phyloP scores from a whole-genome alignment of 768 basidiomycete genomes.

The Flagelloscypha sp. region DNA sequence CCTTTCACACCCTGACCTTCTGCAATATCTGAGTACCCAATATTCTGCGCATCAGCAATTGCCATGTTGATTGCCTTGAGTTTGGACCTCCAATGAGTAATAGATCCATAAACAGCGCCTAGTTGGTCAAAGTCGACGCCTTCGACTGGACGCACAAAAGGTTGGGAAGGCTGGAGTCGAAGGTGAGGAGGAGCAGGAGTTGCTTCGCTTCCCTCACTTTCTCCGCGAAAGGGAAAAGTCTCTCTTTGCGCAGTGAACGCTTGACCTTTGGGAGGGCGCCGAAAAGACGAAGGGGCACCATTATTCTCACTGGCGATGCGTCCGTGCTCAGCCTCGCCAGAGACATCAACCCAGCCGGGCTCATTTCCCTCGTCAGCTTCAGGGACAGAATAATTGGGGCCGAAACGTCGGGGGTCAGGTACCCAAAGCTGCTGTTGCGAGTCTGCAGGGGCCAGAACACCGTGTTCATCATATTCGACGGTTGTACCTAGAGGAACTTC shows the following conservation, averaged over 20 bases:
- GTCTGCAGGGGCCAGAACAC: slow-evolving; percentile 34
- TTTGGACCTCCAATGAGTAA: slow-evolving; percentile 59
- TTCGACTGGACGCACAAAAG: slow-evolving; percentile 69
- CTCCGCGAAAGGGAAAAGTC: slow-evolving; percentile 53
- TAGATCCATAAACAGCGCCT: slow-evolving; percentile 57
- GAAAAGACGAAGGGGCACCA: no score
- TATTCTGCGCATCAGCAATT: slow-evolving; percentile 59
- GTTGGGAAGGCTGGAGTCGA: slow-evolving; percentile 57
- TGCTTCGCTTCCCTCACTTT: slow-evolving; percentile 27
- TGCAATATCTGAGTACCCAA: slow-evolving; percentile 64
- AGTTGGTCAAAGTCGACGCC: slow-evolving; percentile 61
- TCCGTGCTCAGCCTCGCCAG: slow-evolving; percentile 25
- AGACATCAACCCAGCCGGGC: slow-evolving; percentile 28
- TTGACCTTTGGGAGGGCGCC: no score
- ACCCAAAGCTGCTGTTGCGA: slow-evolving; percentile 29
- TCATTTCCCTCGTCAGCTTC: no score
- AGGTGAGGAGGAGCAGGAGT: slow-evolving; percentile 52
- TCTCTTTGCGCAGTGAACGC: no score
- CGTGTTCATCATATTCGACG: slow-evolving; percentile 43
- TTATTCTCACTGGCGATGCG: no score
- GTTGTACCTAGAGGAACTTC: slow-evolving; percentile 56
- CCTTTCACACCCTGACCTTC: slow-evolving; percentile 63
- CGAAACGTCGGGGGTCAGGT: slow-evolving; percentile 45
- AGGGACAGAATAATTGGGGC: slow-evolving; percentile 50
- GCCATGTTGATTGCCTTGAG: slow-evolving; percentile 68